These are phyloP conservation scores for Saccharomycopsis hybrid DNA, from an alignment of 1,139 yeast species.

Conservation along the genomic window DNA sequence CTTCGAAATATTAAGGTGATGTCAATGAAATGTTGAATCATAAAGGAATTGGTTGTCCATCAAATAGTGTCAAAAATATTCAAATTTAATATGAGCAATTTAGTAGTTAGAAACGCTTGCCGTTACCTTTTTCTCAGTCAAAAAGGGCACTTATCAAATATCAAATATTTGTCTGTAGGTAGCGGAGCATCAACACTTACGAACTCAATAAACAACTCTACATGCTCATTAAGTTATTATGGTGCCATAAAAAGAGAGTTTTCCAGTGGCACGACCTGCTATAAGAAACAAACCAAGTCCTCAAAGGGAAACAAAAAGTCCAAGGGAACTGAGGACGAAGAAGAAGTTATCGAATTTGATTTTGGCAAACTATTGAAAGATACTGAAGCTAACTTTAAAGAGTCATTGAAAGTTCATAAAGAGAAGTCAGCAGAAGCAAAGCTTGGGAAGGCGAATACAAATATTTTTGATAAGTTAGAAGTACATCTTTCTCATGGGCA, in stretches of 20 bases:
- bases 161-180: too few relatives aligned
- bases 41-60: too few relatives aligned
- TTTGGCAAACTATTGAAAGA: conserved; percentile 32
- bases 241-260: not conserved
- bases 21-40: too few relatives aligned
- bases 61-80: too few relatives aligned
- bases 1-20: too few relatives aligned
- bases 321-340: conserved; percentile 24
- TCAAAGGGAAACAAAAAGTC: conserved; percentile 15
- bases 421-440: conserved; percentile 56
- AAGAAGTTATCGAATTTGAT: conserved; percentile 30
- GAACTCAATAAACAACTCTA: too few relatives aligned
- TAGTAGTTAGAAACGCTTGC: too few relatives aligned
- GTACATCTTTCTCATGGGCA: conserved; percentile 46
- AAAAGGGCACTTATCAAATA: too few relatives aligned
- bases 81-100: too few relatives aligned
- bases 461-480: conserved; percentile 55
- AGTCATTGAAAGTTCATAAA: conserved; percentile 45
- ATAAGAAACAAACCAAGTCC: conserved; percentile 7
- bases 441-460: conserved; percentile 62
- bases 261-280: conserved; percentile 3
- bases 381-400: conserved; percentile 42
- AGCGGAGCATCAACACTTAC: too few relatives aligned
- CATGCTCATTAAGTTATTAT: too few relatives aligned
- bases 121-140: too few relatives aligned